Base-by-base conservation (phyloP, 1,139 yeast species). In the Lodderomyces pseudojiufengensis region DNA sequence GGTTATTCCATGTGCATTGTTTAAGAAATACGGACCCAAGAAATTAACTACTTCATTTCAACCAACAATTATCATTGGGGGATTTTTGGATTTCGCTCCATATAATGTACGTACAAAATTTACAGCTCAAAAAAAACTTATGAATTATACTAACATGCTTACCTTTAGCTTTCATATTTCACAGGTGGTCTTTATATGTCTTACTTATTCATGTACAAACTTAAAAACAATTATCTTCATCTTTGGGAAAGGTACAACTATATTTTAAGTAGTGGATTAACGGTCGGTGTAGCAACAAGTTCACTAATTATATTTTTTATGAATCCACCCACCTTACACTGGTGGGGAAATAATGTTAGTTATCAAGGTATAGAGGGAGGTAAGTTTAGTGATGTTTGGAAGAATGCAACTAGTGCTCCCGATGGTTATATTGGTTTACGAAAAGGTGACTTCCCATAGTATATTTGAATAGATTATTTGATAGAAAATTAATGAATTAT, bases 231-330 rank as follows among this genome's bases (percentile, higher is more conserved):
- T 43, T 75, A 70, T 48, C 47, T 63, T 14, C 57, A 65, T 18
- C 75, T 84, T 81, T 79, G 83, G 80, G 79, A 74, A 42, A 77
- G 74, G 54, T 81, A 79, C 57, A 78, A 76, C 49, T 81, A 80
- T 51, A 70, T 81, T 9, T 57, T 80, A 25, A 66, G 80, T 11
- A 68, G 77, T 41, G 84, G 77, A 3, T 54, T 79, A 31, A 60
- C 71, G 6, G 78, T 84, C 2, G 85, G 84, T 15, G 71, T 77
- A 26, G 84, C 84, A 0, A 70, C 76, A 39, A 59, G 76, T 43
- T 74, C 80, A 0, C 54, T 78, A 24, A 53, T 78, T 33, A 74
- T 80, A 31, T 80, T 78, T 55, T 75, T 79, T 48, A 67, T 78
- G 1, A 64, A 69, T 33, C 60, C 57, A 9, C 59, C 58, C 28